A percentile compares a stretch with the other conserved stretches of the same genome.
These are phyloP conservation scores for Pyrus bretschneideri DNA, from an alignment of 306 rosid genomes.

Conservation along the genomic window DNA sequence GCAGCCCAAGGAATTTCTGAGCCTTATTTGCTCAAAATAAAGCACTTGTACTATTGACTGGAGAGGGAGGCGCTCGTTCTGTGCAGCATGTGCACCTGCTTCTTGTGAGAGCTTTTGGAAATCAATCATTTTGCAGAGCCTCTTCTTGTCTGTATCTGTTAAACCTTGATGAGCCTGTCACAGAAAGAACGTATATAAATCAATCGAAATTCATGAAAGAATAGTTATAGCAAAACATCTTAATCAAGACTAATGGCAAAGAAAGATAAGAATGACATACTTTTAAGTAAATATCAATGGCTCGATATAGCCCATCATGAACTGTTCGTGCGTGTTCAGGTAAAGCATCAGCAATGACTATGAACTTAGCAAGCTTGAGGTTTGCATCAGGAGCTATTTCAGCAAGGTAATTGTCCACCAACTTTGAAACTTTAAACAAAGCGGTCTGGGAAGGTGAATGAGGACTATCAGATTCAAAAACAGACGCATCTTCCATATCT, in stretches of 20 bases:
- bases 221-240: not conserved
- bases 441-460: slow-evolving; percentile 80
- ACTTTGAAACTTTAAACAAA: slow-evolving; percentile 69
- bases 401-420: slow-evolving; percentile 89
- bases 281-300: slow-evolving; percentile 82
- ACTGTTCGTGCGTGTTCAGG: slow-evolving; percentile 84
- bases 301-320: slow-evolving; percentile 89
- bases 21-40: slow-evolving; percentile 88
- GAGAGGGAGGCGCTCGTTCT: slow-evolving; percentile 93
- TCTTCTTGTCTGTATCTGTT: slow-evolving; percentile 73
- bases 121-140: slow-evolving; percentile 77
- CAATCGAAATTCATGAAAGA: not conserved
- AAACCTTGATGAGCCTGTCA: slow-evolving; percentile 89
- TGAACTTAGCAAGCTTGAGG: slow-evolving; percentile 78
- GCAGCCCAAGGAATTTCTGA: slow-evolving; percentile 59
- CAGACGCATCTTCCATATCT: slow-evolving; percentile 74
- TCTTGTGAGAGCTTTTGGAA: slow-evolving; percentile 94
- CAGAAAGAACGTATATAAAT: not conserved
- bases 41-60: slow-evolving; percentile 95
- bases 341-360: slow-evolving; percentile 80
- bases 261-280: slow-evolving; percentile 38
- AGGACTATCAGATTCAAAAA: slow-evolving; percentile 86
- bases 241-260: not conserved
- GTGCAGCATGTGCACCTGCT: slow-evolving; percentile 99
- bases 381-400: slow-evolving; percentile 98